phyloP scores from a whole-genome alignment of 176 grass and related monocot genomes.

The Aegilops tauschii region DNA sequence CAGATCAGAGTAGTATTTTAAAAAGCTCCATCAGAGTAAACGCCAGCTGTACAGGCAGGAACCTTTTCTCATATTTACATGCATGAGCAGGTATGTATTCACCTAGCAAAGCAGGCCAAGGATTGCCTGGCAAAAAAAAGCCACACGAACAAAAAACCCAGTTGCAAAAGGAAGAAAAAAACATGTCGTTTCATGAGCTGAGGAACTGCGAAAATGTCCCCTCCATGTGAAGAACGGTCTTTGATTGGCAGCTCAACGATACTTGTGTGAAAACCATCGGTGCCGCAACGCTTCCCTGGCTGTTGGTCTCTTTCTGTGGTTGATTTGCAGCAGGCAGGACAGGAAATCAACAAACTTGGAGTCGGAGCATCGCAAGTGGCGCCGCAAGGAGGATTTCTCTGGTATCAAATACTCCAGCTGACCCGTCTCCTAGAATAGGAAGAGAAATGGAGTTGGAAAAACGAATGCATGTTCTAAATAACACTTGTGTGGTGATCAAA shows the following conservation, averaged over 20 bases:
- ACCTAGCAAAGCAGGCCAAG: conserved; percentile 35
- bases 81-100: conserved; percentile 35
- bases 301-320: conserved; percentile 71
- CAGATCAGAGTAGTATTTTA: neutral
- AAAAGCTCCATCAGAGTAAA: neutral
- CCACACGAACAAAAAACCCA: neutral
- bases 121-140: conserved; percentile 15
- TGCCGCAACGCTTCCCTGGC: conserved; percentile 81
- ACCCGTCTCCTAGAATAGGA: conserved; percentile 60
- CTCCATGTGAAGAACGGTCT: neutral
- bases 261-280: conserved; percentile 71
- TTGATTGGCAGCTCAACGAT: conserved; percentile 39
- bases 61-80: conserved; percentile 48
- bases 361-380: conserved; percentile 65
- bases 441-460: conserved; percentile 21
- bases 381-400: conserved; percentile 72
- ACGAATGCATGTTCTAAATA: neutral
- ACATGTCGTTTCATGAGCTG: neutral
- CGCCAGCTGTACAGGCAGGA: conserved; percentile 21
- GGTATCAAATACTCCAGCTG: conserved; percentile 87
- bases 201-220: conserved; percentile 18
- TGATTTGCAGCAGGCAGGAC: conserved; percentile 82
- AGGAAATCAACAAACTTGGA: conserved; percentile 83
- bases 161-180: neutral
- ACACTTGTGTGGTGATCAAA: neutral